Percentiles rank a stretch among this genome's conserved stretches.
These are phyloP conservation scores for Raphanus hybrid DNA, from an alignment of 441 rosid genomes.

Conservation along the genomic window DNA sequence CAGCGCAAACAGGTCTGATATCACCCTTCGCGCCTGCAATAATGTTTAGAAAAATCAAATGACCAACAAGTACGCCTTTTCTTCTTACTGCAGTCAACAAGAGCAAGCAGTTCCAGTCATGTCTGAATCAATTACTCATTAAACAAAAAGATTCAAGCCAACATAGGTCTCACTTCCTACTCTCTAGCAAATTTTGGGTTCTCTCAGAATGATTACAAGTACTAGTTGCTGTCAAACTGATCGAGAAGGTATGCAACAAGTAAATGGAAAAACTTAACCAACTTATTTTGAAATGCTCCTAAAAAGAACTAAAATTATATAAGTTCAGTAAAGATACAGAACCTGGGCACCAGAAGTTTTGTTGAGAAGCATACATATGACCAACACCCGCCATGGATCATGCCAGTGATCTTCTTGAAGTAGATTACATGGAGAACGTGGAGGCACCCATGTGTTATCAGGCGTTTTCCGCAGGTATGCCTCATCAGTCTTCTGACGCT, in stretches of 20 bases:
- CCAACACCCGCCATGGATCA: constrained; percentile 83
- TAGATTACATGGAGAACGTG: constrained; percentile 54
- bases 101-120: not conserved
- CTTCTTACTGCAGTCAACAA: not conserved
- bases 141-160: constrained; percentile 8
- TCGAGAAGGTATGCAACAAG: too few species aligned
- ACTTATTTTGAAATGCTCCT: too few species aligned
- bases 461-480: constrained; percentile 59
- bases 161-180: not conserved
- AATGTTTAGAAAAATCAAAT: not conserved
- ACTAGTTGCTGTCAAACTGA: too few species aligned
- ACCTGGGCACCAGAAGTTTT: constrained; percentile 70
- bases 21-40: constrained; percentile 50
- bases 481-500: constrained; percentile 53
- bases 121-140: not conserved
- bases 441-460: constrained; percentile 69
- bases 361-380: constrained; percentile 87
- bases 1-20: constrained; percentile 51
- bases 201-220: too few species aligned
- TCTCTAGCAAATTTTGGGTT: not conserved
- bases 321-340: not conserved
- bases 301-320: not conserved
- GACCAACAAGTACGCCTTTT: not conserved
- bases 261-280: too few species aligned
- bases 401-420: constrained; percentile 69